Percentiles rank a stretch among this genome's conserved stretches.
phyloP scores from a whole-genome alignment of 2,329 filamentous ascomycete species.

The Penicillium digitatum region DNA sequence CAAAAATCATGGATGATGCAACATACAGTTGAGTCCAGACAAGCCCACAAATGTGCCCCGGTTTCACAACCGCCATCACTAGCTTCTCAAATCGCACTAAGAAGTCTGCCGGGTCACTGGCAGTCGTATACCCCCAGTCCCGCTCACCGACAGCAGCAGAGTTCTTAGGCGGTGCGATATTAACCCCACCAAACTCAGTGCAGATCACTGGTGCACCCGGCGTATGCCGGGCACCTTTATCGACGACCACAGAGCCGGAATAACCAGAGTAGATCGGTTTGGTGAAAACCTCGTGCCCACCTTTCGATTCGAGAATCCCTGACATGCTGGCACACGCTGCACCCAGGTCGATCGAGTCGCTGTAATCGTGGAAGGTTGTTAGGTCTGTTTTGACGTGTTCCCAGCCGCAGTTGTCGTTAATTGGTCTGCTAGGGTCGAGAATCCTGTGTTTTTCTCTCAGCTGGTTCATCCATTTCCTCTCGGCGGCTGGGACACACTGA shows the following conservation, averaged over 20 bases:
- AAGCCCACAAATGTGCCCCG: constrained; percentile 58
- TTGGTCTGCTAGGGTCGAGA: constrained; percentile 59
- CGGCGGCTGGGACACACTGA: neutral
- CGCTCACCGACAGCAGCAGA: constrained; percentile 40
- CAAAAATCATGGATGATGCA: neutral
- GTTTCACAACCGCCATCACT: constrained; percentile 55
- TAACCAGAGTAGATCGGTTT: constrained; percentile 37
- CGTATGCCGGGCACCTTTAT: constrained; percentile 51
- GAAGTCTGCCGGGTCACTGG: constrained; percentile 57
- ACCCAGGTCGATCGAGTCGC: constrained; percentile 54
- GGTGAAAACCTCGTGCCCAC: constrained; percentile 54
- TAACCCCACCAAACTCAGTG: constrained; percentile 66
- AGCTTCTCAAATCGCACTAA: constrained; percentile 57
- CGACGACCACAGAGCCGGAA: constrained; percentile 37
- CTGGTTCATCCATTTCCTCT: neutral
- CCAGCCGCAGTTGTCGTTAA: constrained; percentile 71
- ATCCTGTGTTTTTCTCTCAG: constrained; percentile 32
- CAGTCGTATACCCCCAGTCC: constrained; percentile 68
- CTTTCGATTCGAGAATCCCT: constrained; percentile 53
- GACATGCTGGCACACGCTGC: constrained; percentile 52
- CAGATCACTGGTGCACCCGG: constrained; percentile 60
- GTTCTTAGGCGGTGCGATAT: constrained; percentile 53
- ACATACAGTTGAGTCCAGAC: constrained; percentile 62
- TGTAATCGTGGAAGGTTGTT: constrained; percentile 66
- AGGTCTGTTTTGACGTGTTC: constrained; percentile 63